Evolutionary conservation across 495 filamentous ascomycete species (phyloP), one percentile per base, ranked within the genome.

Genomic region (Diplogelasinospora grovesii): DNA sequence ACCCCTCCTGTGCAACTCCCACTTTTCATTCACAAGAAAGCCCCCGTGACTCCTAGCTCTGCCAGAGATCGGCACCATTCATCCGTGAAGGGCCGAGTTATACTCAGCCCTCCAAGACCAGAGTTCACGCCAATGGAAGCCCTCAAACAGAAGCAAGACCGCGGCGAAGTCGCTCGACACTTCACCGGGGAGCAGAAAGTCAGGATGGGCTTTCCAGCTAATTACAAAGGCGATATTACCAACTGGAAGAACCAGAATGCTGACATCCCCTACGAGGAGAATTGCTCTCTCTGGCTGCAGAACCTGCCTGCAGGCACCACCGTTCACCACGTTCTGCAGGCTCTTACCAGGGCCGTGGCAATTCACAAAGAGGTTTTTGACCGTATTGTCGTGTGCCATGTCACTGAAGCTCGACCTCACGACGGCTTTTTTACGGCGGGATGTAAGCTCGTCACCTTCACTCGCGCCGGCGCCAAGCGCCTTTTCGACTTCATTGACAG

Each of bases 391-490:
- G 26, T 20, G 5, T 18, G 15, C 1, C 19, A 25, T 10, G 3
- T 45, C 0, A 20, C 20, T 10, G 26, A 25, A 0, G 8, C 15
- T 1, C 9, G 13, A 3, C 5, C 10, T 6, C 7, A 5, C 10
- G 14, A 5, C 23, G 13, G 19, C 1, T 25, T 20, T 16, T 1
- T 1, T 5, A 33, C 8, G 1, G 22, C 35, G 1, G 8, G n/a
- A 4, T 21, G 26, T 3, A 39, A 39, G 18, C 3, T 45, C 8
- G 28, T 11, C 20, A 40, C 26, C 19, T 33, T 40, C 36, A 20
- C 28, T 14, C 13, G 36, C 9, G 21, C 11, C 13, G 36, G 8
- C 6, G 42, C 34, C n/a, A 9, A 40, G n/a, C 13, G n/a, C 18
- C 11, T 40, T 11, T 26, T 7, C 18, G n/a, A 15, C 9, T 16